Percentiles rank a stretch among this genome's conserved stretches.
Evolutionary conservation across 345 rosid species (phyloP).

Genomic region (Arabis alpina): DNA sequence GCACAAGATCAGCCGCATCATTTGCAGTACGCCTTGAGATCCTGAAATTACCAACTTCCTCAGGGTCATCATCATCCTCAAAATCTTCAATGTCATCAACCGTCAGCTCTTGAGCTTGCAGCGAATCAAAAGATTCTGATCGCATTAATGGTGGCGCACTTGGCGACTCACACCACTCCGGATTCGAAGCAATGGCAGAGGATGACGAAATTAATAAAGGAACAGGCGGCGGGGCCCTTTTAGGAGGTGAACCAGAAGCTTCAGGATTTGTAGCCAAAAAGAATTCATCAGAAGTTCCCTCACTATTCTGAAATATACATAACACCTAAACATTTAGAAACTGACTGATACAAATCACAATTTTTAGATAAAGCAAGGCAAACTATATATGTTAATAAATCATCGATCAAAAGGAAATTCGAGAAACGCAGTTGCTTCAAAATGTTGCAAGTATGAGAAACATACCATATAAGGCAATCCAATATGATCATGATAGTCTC

Average conservation of each 20-base stretch:
- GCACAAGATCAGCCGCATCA: slow-evolving; percentile 76
- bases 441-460: slow-evolving; percentile 4
- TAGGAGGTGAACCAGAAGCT: slow-evolving; percentile 92
- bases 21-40: slow-evolving; percentile 69
- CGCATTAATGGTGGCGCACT: slow-evolving; percentile 52
- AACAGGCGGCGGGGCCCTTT: slow-evolving; percentile 79
- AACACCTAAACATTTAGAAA: slow-evolving; percentile 23
- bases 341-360: neutral
- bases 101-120: slow-evolving; percentile 75
- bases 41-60: slow-evolving; percentile 68
- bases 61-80: slow-evolving; percentile 75
- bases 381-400: neutral
- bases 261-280: slow-evolving; percentile 85
- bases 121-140: slow-evolving; percentile 77
- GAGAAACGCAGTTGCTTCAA: neutral
- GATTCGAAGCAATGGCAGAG: slow-evolving; percentile 46
- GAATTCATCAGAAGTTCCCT: slow-evolving; percentile 79
- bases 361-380: neutral
- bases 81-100: slow-evolving; percentile 99
- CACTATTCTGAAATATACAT: slow-evolving; percentile 58
- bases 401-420: neutral
- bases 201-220: slow-evolving; percentile 54
- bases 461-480: slow-evolving; percentile 85
- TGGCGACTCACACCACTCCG: slow-evolving; percentile 55
- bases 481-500: slow-evolving; percentile 86